These are phyloP conservation scores for Phragmites australis DNA, from an alignment of 176 grass and related monocot genomes.

Conservation along the genomic window DNA sequence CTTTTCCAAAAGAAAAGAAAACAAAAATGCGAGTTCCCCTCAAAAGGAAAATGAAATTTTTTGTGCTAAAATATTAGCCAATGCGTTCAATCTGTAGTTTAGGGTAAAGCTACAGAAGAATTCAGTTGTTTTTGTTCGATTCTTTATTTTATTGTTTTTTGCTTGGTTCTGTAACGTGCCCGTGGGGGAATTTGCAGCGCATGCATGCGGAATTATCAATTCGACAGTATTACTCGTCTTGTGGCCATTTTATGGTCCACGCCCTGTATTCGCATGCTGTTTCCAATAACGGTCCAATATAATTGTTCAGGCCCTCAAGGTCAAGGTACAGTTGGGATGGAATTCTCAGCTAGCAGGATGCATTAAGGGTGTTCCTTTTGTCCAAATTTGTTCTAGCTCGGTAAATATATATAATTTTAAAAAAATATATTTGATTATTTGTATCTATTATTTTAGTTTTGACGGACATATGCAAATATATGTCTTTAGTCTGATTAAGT, in stretches of 20 bases:
- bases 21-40: neutral
- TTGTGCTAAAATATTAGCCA: neutral
- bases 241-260: neutral
- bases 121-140: neutral
- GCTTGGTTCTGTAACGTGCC: neutral
- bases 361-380: no score
- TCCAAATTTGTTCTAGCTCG: no score
- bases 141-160: neutral
- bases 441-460: no score
- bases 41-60: neutral
- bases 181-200: constrained; percentile 16
- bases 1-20: neutral
- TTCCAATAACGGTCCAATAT: neutral
- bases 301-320: no score
- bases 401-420: no score
- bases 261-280: neutral
- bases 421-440: no score
- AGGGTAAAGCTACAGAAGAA: no score
- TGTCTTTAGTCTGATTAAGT: no score
- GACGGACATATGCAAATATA: no score
- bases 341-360: neutral
- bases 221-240: neutral
- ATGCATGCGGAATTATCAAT: neutral
- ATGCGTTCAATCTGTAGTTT: neutral
- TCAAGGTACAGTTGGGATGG: neutral